phyloP scores from a whole-genome alignment of 805 yeast species.

The Ascoidea asiatica region DNA sequence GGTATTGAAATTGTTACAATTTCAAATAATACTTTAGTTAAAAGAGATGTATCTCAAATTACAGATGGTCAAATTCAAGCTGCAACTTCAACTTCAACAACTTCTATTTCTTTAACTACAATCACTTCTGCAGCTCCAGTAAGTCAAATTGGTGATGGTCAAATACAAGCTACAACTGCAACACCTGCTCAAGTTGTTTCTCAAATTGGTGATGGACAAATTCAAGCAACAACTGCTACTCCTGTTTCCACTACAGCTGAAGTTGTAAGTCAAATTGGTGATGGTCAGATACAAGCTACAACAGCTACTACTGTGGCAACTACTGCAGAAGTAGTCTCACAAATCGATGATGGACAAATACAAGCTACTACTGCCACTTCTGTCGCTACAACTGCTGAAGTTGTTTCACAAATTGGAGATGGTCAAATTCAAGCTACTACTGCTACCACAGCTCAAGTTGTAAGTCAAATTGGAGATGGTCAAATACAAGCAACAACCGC shows the following conservation, averaged over 20 bases:
- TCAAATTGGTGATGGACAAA: constrained; percentile 34
- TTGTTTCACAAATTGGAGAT: constrained; percentile 25
- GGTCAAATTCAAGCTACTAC: constrained; percentile 25
- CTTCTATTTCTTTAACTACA: constrained; percentile 6
- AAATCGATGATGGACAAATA: constrained; percentile 17
- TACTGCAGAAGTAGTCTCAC: constrained; percentile 14
- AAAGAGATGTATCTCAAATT: neutral
- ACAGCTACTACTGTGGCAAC: constrained; percentile 13
- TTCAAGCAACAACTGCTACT: constrained; percentile 23
- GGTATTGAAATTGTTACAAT: constrained; percentile 58
- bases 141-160: constrained; percentile 29
- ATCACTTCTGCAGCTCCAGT: constrained; percentile 9
- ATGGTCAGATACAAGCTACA: constrained; percentile 24
- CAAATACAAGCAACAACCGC: constrained; percentile 21
- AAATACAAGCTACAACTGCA: constrained; percentile 19
- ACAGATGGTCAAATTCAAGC: constrained; percentile 4
- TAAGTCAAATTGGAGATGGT: constrained; percentile 28
- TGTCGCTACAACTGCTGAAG: constrained; percentile 16
- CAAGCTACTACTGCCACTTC: constrained; percentile 22
- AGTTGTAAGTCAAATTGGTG: constrained; percentile 18
- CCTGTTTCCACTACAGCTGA: too few species aligned
- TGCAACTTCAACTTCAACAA: constrained; percentile 3
- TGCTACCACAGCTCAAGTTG: constrained; percentile 6
- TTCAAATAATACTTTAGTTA: constrained; percentile 17
- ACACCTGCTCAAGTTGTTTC: constrained; percentile 22